These are phyloP conservation scores for Hortaea sp. DNA, from an alignment of 2,329 filamentous ascomycete genomes.

Conservation along the genomic window DNA sequence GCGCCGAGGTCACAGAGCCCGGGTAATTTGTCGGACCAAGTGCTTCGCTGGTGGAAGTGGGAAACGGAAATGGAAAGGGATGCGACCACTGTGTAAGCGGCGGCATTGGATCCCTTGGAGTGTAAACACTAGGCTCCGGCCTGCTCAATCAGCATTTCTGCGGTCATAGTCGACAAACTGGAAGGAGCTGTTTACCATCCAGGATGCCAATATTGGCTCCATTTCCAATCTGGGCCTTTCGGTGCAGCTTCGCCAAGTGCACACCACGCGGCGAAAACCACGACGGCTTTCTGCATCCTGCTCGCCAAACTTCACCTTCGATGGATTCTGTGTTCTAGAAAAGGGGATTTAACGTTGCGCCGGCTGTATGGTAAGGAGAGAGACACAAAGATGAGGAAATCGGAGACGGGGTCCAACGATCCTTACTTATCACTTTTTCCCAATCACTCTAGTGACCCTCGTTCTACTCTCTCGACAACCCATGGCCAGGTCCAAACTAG, in stretches of 20 bases:
- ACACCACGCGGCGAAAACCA: not conserved
- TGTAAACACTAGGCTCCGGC: conserved; percentile 4
- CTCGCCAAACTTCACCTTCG: not conserved
- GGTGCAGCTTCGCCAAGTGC: not conserved
- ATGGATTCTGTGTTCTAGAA: not conserved
- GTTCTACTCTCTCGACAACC: no score
- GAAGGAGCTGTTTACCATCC: conserved; percentile 1
- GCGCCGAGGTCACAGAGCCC: not conserved
- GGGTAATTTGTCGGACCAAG: not conserved
- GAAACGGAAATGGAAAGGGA: not conserved
- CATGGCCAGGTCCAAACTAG: not conserved
- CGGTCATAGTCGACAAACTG: not conserved
- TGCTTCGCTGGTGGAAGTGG: not conserved
- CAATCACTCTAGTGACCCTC: no score
- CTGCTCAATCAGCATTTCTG: not conserved
- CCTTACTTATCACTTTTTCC: not conserved
- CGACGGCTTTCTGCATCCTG: not conserved
- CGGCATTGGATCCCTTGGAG: conserved; percentile 1
- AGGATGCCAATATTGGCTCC: conserved; percentile 1
- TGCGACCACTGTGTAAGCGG: conserved; percentile 1
- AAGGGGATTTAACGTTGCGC: not conserved
- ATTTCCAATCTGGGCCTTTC: not conserved
- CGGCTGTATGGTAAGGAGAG: not conserved
- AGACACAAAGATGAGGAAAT: not conserved
- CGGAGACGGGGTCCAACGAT: not conserved